These are phyloP conservation scores for Bipolaris bicolor DNA, from an alignment of 2,329 filamentous ascomycete genomes.

Conservation along the genomic window DNA sequence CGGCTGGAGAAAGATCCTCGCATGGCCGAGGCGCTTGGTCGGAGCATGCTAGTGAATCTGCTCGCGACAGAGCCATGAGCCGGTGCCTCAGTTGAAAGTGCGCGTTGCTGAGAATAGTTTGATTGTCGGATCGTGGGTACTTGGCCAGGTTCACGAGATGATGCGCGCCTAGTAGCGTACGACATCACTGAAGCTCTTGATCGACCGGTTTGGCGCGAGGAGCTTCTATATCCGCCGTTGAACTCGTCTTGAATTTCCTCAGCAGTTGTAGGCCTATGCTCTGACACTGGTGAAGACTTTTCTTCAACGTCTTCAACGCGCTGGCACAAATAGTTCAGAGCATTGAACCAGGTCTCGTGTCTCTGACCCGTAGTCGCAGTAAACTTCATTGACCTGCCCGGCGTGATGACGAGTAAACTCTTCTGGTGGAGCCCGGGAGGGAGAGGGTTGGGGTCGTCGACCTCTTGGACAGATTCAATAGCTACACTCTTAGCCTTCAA, in stretches of 20 bases:
- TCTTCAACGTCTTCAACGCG: conserved; percentile 64
- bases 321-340: conserved; percentile 87
- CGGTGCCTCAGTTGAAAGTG: conserved; percentile 41
- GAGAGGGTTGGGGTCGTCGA: conserved; percentile 92
- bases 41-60: conserved; percentile 54
- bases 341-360: conserved; percentile 99
- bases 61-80: conserved; percentile 54
- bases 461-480: conserved; percentile 90
- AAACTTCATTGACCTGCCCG: conserved; percentile 88
- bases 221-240: conserved; percentile 66
- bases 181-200: conserved; percentile 73
- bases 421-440: conserved; percentile 94
- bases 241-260: conserved; percentile 73
- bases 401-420: conserved; percentile 88
- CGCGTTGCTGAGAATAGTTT: conserved; percentile 37
- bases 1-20: conserved; percentile 59
- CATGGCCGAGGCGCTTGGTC: conserved; percentile 47
- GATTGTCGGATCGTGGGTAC: conserved; percentile 56
- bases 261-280: conserved; percentile 56
- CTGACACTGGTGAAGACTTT: conserved; percentile 9
- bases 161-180: conserved; percentile 68
- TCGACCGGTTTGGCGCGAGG: conserved; percentile 59
- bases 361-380: conserved; percentile 92
- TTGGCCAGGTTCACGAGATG: conserved; percentile 47
- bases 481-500: conserved; percentile 85